Conservation (phyloP, 1,139 yeast species). For the Candida tetrigidarum region DNA sequence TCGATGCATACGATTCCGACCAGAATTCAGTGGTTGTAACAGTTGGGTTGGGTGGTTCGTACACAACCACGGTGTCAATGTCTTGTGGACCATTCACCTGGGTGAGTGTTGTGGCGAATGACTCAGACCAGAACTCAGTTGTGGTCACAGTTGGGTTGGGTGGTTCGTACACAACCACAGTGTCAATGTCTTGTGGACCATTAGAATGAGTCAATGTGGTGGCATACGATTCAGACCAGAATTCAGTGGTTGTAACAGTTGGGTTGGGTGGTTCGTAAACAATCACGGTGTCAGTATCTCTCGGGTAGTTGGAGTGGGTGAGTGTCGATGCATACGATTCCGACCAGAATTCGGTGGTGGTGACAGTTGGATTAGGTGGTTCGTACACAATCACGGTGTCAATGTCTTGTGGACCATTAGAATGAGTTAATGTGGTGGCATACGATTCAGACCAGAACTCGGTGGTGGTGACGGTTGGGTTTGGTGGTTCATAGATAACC, state of each 20-base stretch:
- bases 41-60: conserved; percentile 17
- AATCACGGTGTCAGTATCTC: conserved; percentile 22
- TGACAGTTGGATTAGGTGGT: conserved; percentile 13
- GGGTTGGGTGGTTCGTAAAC: conserved; percentile 23
- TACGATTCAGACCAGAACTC: conserved; percentile 13
- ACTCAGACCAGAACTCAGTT: conserved; percentile 19
- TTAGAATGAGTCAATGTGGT: background rate
- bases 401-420: conserved; percentile 12
- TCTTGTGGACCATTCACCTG: conserved; percentile 12
- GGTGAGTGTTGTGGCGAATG: too few species aligned
- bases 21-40: conserved; percentile 12
- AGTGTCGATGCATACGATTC: background rate
- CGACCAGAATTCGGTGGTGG: conserved; percentile 10
- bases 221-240: conserved; percentile 8
- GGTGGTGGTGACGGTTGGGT: background rate
- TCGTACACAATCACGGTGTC: conserved; percentile 20
- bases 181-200: conserved; percentile 18
- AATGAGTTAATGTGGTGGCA: conserved; percentile 15
- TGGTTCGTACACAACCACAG: conserved; percentile 26
- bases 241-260: conserved; percentile 18
- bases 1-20: conserved; percentile 13
- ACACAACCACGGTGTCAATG: conserved; percentile 12
- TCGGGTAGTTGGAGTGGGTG: conserved; percentile 8
- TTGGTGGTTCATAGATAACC: background rate
- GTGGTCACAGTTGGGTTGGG: conserved; percentile 16